These are phyloP conservation scores for Crithidia expoeki DNA, from an alignment of 208 protist species.

Conservation along the genomic window DNA sequence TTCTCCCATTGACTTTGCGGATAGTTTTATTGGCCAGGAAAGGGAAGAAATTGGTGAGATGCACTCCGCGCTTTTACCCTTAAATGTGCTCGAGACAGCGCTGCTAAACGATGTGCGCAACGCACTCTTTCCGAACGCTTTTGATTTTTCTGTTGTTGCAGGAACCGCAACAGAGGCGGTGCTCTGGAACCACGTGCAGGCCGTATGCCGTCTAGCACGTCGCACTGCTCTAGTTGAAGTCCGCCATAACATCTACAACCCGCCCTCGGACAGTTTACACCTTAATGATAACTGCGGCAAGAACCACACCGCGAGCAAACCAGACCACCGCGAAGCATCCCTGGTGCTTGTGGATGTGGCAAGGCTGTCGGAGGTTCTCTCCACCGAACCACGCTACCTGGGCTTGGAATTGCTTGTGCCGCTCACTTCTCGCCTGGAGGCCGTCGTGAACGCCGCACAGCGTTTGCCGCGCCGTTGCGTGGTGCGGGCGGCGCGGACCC, in stretches of 20 bases:
- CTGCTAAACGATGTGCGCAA: conserved; percentile 18
- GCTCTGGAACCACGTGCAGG: conserved; percentile 23
- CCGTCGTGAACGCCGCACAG: conserved; percentile 23
- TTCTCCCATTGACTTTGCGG: neutral
- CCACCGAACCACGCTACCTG: conserved; percentile 26
- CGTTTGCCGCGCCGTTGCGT: conserved; percentile 25
- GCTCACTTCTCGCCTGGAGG: conserved; percentile 17
- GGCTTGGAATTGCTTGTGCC: conserved; percentile 27
- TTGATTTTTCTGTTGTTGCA: conserved; percentile 16
- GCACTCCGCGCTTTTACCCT: conserved; percentile 1
- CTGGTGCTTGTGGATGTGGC: conserved; percentile 10
- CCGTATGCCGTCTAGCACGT: conserved; percentile 25
- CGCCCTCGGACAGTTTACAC: too few relatives aligned
- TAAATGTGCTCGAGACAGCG: conserved; percentile 12
- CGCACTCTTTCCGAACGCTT: conserved; percentile 10
- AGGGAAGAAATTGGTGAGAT: neutral
- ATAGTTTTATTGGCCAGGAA: neutral
- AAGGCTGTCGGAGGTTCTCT: conserved; percentile 16
- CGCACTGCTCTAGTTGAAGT: conserved; percentile 8
- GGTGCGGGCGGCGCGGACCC: neutral
- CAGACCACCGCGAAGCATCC: neutral
- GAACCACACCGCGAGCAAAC: neutral
- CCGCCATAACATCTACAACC: too few relatives aligned
- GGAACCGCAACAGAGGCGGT: conserved; percentile 16
- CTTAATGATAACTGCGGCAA: too few relatives aligned